Evolutionary conservation across 768 basidiomycete species (phyloP).

Genomic region (Naganishia friedmannii): DNA sequence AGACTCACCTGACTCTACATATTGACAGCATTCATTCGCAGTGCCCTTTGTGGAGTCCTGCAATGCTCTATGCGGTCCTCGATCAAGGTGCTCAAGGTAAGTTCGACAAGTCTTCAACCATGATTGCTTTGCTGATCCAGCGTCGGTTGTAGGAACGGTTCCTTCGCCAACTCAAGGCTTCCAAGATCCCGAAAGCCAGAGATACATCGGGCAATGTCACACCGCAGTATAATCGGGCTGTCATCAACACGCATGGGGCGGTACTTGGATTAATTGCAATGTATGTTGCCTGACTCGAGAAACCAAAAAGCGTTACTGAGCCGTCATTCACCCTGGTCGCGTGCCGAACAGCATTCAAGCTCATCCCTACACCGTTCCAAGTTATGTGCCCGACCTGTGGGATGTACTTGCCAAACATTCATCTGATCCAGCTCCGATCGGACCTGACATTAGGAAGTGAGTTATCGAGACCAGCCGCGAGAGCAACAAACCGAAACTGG

Average conservation of each 20-base stretch:
- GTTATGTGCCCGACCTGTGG: slow-evolving; percentile 79
- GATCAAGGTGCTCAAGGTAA: slow-evolving; percentile 77
- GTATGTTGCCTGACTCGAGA: slow-evolving; percentile 34
- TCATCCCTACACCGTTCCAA: slow-evolving; percentile 91
- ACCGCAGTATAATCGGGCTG: slow-evolving; percentile 66
- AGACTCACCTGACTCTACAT: neutral
- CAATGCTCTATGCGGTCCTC: slow-evolving; percentile 85
- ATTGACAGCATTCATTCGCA: slow-evolving; percentile 27
- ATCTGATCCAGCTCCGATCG: slow-evolving; percentile 85
- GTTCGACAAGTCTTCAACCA: neutral
- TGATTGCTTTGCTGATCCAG: neutral
- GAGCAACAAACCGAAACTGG: neutral
- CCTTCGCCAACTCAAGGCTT: slow-evolving; percentile 63
- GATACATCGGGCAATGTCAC: slow-evolving; percentile 57
- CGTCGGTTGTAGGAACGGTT: slow-evolving; percentile 68
- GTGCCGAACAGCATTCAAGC: slow-evolving; percentile 63
- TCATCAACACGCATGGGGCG: slow-evolving; percentile 77
- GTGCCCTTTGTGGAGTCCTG: slow-evolving; percentile 75
- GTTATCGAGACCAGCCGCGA: slow-evolving; percentile 40
- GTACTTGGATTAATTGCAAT: slow-evolving; percentile 91
- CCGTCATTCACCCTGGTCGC: neutral
- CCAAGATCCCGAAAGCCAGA: slow-evolving; percentile 65
- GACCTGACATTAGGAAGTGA: slow-evolving; percentile 80
- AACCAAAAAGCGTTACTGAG: no score
- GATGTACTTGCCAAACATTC: slow-evolving; percentile 75